Evolutionary conservation across 805 yeast genomes (phyloP), one percentile per base, ranked within the genome.

Genomic region (Candida arabinofermentans): DNA sequence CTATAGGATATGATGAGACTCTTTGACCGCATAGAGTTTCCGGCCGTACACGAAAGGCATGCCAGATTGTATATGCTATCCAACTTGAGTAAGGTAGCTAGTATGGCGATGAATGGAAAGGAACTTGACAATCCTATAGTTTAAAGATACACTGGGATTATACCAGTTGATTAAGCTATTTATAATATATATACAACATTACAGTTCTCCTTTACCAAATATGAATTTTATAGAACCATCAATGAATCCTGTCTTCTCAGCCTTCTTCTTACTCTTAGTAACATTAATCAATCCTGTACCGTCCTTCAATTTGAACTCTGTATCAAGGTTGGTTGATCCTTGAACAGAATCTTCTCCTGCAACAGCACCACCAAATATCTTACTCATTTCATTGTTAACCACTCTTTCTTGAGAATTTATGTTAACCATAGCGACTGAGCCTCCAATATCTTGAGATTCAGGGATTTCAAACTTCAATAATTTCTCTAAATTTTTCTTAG

Each of bases 401-500:
- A 39, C 39, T 4, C 40, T 41, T 18, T 44, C 50, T 21, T 41
- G 42, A 13, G 41, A 30, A 14, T 41, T 41, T 9, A 44, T 33
- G 21, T 49, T 48, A 14, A 51, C 39, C 27, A 53, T 43, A 7
- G 51, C 48, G 22, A 50, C 39, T 4, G 61, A 49, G 34, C 68
- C 72, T 1, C 81, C 81, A 22, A 77, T 65, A 48, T 77, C 77
- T 49, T 75, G 80, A 29, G 54, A 58, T 8, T 58, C 64, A 3
- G 62, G 60, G 34, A 77, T 62, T 39, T 65, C 66, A 41, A 73
- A 55, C 44, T 69, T 69, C 33, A 73, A 70, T 24, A 83, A 64
- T 55, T 79, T 79, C 53, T 82, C 89, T 16, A 83, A 70, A 2
- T 80, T 71, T 22, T 69, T 66, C 48, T 76, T 79, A 12, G 76